A percentile compares a stretch with the other conserved stretches of the same genome.
Evolutionary conservation across 2,329 filamentous ascomycete species (phyloP).

Genomic region (Penicillium hordei): DNA sequence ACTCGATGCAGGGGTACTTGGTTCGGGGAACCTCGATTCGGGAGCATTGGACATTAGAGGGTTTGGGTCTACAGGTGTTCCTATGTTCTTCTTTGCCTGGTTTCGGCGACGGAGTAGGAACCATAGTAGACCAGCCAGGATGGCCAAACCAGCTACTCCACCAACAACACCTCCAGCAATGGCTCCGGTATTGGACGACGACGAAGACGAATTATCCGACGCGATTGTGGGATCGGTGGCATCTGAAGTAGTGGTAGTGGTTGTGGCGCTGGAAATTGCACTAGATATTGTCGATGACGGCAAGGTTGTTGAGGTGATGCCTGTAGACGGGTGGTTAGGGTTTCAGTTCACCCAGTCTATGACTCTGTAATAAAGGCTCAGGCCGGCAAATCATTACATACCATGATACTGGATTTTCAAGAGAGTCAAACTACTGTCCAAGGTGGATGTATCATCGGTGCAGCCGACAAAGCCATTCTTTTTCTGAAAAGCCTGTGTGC

Average conservation of each 20-base stretch:
- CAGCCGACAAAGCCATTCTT: constrained; percentile 16
- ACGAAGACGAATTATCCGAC: not conserved
- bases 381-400: not conserved
- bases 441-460: constrained; percentile 7
- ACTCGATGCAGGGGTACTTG: not conserved
- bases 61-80: not conserved
- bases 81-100: not conserved
- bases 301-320: not conserved
- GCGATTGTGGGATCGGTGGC: not conserved
- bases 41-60: constrained; percentile 1
- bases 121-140: constrained; percentile 16
- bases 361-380: not conserved
- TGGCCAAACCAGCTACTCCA: constrained; percentile 16
- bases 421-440: not conserved
- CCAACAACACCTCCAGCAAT: constrained; percentile 20
- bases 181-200: constrained; percentile 1
- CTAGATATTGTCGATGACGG: not conserved
- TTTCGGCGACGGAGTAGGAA: constrained; percentile 16
- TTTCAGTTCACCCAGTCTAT: not conserved
- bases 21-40: not conserved
- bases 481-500: constrained; percentile 12
- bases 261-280: not conserved
- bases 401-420: constrained; percentile 5
- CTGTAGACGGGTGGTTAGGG: not conserved
- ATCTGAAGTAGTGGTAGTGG: not conserved